These are phyloP conservation scores for Boletellus emodensis DNA, from an alignment of 768 basidiomycete genomes.

Conservation along the genomic window DNA sequence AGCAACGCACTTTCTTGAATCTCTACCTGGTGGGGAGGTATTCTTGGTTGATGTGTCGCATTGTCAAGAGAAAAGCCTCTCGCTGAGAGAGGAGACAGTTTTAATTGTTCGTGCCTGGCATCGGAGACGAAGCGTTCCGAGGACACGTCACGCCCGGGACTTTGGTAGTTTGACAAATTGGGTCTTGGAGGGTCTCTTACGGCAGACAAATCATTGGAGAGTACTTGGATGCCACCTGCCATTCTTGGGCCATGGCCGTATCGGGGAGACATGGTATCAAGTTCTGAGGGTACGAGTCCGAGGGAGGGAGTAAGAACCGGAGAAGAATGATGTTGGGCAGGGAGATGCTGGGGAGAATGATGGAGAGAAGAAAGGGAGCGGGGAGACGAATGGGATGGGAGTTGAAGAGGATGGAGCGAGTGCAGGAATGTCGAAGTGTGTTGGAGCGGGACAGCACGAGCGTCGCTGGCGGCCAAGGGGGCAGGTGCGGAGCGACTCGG, in stretches of 20 bases:
- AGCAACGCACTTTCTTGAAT: slow-evolving; percentile 1
- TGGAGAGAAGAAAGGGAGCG: slow-evolving; percentile 17
- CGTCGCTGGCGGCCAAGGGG: slow-evolving; percentile 7
- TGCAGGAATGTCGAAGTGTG: slow-evolving; percentile 14
- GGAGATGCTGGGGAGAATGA: slow-evolving; percentile 18
- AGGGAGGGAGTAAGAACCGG: slow-evolving; percentile 3
- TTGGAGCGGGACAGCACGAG: slow-evolving; percentile 10
- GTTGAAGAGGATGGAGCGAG: slow-evolving; percentile 1
- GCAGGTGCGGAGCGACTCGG: slow-evolving; percentile 3
- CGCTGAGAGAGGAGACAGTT: slow-evolving; percentile 9
- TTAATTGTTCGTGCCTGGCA: slow-evolving; percentile 6
- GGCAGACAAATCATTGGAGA: slow-evolving; percentile 14
- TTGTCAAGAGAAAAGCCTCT: slow-evolving; percentile 4
- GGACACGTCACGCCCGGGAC: slow-evolving; percentile 11
- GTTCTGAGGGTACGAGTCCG: background rate
- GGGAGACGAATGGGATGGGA: slow-evolving; percentile 8
- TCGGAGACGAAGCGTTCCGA: slow-evolving; percentile 14
- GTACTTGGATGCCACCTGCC: slow-evolving; percentile 26
- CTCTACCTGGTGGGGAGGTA: background rate
- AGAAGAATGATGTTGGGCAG: slow-evolving; percentile 12
- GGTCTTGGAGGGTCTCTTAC: slow-evolving; percentile 9
- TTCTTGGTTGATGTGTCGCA: slow-evolving; percentile 2
- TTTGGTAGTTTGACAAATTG: slow-evolving; percentile 12
- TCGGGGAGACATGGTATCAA: slow-evolving; percentile 15
- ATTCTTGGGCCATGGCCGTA: slow-evolving; percentile 23